phyloP scores from a whole-genome alignment of 2,329 filamentous ascomycete species.

The Aspergillus brunneoviolaceus region DNA sequence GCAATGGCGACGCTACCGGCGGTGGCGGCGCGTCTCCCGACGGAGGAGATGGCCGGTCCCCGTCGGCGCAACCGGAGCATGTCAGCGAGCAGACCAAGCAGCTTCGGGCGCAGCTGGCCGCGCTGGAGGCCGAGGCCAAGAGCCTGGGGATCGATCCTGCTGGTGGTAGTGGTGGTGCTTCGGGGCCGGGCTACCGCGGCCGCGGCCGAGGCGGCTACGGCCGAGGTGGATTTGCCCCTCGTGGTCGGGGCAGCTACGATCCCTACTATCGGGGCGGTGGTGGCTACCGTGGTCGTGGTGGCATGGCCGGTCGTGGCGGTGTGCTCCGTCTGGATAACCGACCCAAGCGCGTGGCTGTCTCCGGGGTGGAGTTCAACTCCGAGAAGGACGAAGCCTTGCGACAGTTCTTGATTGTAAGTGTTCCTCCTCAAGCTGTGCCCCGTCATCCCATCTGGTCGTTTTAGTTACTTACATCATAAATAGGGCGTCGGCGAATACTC shows the following conservation, averaged over 20 bases:
- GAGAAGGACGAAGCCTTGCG: conserved; percentile 57
- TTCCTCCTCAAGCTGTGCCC: neutral
- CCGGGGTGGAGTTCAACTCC: conserved; percentile 48
- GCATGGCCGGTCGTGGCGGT: conserved; percentile 43
- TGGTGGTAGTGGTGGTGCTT: conserved; percentile 30
- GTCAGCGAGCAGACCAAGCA: conserved; percentile 51
- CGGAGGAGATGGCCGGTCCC: conserved; percentile 19
- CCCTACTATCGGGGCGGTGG: conserved; percentile 40
- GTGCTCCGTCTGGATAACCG: conserved; percentile 60
- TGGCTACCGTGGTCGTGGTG: conserved; percentile 45
- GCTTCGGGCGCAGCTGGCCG: conserved; percentile 55
- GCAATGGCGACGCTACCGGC: conserved; percentile 26
- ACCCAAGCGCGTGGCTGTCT: conserved; percentile 54
- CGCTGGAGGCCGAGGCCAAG: conserved; percentile 56
- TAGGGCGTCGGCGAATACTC: conserved; percentile 50
- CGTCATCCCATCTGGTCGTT: neutral
- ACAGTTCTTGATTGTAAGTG: conserved; percentile 54
- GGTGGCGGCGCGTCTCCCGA: conserved; percentile 23
- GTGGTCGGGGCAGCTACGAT: conserved; percentile 43
- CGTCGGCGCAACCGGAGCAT: conserved; percentile 32
- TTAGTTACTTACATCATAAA: conserved; percentile 17
- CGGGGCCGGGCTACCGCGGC: conserved; percentile 27
- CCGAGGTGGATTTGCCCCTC: conserved; percentile 39
- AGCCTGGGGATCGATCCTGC: conserved; percentile 53
- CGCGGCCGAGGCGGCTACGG: conserved; percentile 39